A percentile compares a stretch with the other conserved stretches of the same genome.
These are phyloP conservation scores for Trifolium pratense DNA, from an alignment of 306 rosid species.

Conservation along the genomic window DNA sequence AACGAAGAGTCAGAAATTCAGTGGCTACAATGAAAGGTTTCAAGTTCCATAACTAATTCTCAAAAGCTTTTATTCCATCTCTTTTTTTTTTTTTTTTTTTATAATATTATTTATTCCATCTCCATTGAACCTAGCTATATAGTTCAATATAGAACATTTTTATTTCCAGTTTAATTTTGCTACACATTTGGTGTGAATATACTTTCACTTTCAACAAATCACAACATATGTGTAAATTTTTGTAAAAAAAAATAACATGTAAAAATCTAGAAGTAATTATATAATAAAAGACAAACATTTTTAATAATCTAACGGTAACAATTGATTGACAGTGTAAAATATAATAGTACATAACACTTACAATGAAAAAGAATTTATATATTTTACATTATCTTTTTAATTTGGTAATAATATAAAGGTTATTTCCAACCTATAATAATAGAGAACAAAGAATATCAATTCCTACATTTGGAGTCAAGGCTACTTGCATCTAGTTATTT, in stretches of 20 bases:
- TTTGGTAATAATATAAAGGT: slow-evolving; percentile 8
- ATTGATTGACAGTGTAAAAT: too few species aligned
- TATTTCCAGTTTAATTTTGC: background rate
- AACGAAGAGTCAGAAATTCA: slow-evolving; percentile 76
- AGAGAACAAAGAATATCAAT: background rate
- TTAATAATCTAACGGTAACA: too few species aligned
- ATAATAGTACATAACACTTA: too few species aligned
- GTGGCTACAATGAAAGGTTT: slow-evolving; percentile 77
- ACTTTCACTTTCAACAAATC: too few species aligned
- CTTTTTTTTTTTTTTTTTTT: too few species aligned
- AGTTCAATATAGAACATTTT: background rate
- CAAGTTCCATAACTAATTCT: background rate
- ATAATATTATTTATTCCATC: background rate
- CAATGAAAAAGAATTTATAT: too few species aligned
- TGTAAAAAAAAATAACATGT: too few species aligned
- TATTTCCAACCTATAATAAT: background rate
- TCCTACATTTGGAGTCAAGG: background rate
- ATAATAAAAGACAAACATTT: too few species aligned
- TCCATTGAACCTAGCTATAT: slow-evolving; percentile 5
- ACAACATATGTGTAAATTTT: too few species aligned
- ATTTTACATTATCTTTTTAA: background rate
- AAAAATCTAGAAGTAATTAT: too few species aligned
- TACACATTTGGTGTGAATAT: too few species aligned
- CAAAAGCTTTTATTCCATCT: background rate
- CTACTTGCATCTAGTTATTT: background rate